Evolutionary conservation across 257 asterid genomes (phyloP).

Genomic region (Lycium barbarum): DNA sequence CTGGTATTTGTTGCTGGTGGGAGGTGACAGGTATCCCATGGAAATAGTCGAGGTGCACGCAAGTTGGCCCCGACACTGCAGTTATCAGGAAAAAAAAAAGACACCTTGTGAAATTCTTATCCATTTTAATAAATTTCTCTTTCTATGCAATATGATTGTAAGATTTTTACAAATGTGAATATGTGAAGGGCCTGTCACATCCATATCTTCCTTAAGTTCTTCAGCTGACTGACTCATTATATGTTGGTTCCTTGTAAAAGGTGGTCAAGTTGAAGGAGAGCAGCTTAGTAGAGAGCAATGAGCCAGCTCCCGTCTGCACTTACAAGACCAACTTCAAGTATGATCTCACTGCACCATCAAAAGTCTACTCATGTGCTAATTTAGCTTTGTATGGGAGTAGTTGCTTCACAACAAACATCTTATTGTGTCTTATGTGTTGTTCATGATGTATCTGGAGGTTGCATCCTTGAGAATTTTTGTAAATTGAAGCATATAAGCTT

Average conservation of each 20-base stretch:
- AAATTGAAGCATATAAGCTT: not conserved
- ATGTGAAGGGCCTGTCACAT: not conserved
- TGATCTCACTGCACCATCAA: conserved; percentile 7
- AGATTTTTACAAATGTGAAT: not conserved
- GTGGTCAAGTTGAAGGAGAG: conserved; percentile 50
- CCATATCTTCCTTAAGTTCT: not conserved
- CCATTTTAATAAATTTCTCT: not conserved
- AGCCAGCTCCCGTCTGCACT: conserved; percentile 54
- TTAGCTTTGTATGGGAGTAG: not conserved
- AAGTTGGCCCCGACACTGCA: too few species aligned
- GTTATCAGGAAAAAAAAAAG: not conserved
- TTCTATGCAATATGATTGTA: conserved; percentile 5
- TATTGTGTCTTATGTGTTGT: conserved; percentile 9
- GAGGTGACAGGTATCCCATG: too few species aligned
- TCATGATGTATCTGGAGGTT: conserved; percentile 14
- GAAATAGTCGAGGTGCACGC: too few species aligned
- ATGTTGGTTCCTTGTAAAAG: conserved; percentile 31
- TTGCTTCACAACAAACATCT: not conserved
- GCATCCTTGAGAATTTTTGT: not conserved
- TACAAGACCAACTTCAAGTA: conserved; percentile 68
- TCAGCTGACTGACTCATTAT: conserved; percentile 11
- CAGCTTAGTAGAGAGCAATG: conserved; percentile 54
- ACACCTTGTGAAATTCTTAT: not conserved
- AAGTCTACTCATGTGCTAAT: not conserved
- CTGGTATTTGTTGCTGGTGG: not conserved